These are phyloP conservation scores for Halophytophthora polymorphica DNA, from an alignment of 352 stramenopile species.

Conservation along the genomic window DNA sequence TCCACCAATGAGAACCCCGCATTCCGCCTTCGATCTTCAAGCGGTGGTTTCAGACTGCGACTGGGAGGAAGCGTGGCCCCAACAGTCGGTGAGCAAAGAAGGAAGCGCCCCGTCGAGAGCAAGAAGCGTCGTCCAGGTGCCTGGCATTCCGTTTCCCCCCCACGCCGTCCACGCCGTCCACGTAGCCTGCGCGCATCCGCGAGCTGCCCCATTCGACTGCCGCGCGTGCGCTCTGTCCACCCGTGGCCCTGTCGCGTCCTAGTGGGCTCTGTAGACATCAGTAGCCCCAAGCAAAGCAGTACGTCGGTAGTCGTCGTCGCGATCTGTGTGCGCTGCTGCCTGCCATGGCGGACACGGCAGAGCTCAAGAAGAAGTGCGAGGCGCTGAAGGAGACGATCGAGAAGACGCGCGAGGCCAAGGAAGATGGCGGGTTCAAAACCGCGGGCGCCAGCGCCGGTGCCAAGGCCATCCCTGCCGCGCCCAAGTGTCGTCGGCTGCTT, in stretches of 20 bases:
- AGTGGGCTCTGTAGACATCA: neutral
- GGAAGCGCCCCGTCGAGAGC: no score
- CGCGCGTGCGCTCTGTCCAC: neutral
- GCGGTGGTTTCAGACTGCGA: no score
- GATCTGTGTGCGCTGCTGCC: neutral
- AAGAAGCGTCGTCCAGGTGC: no score
- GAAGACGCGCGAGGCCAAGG: slow-evolving; percentile 74
- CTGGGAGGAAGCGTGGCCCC: no score
- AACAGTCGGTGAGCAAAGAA: no score
- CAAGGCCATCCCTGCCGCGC: slow-evolving; percentile 78
- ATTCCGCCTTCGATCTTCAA: no score
- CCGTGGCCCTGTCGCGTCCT: no score
- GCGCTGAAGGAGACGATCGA: slow-evolving; percentile 87
- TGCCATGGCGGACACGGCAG: slow-evolving; percentile 54
- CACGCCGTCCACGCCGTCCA: neutral
- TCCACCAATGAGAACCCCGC: no score
- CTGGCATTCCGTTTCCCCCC: neutral
- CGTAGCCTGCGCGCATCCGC: no score
- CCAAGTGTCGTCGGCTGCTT: slow-evolving; percentile 92
- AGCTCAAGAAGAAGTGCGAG: slow-evolving; percentile 88
- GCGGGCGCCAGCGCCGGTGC: slow-evolving; percentile 51
- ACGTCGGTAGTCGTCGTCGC: no score
- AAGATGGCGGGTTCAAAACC: slow-evolving; percentile 74
- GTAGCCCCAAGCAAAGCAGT: neutral
- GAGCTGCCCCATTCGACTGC: neutral